Percentiles rank a stretch among this genome's conserved stretches.
These are phyloP conservation scores for Phlebopus sp. DNA, from an alignment of 1,284 basidiomycete species.

Conservation along the genomic window DNA sequence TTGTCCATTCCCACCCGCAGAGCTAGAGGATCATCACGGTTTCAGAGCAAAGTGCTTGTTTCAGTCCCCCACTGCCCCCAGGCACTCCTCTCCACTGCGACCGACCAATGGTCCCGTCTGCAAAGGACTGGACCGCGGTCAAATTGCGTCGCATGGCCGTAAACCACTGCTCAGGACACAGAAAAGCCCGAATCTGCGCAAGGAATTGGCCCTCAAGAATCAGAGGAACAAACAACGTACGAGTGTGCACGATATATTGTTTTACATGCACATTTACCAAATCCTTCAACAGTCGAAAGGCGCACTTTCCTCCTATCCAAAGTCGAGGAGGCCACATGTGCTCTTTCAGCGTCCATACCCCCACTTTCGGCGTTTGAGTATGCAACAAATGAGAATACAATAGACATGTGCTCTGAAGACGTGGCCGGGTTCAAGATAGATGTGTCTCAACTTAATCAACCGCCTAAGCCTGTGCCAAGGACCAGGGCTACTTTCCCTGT, in stretches of 20 bases:
- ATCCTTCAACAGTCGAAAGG: slow-evolving; percentile 53
- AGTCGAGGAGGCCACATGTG: slow-evolving; percentile 61
- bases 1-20: slow-evolving; percentile 51
- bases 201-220: slow-evolving; percentile 68
- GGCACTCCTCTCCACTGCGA: slow-evolving; percentile 52
- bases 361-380: slow-evolving; percentile 60
- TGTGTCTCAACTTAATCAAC: slow-evolving; percentile 42
- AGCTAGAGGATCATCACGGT: slow-evolving; percentile 41
- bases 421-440: slow-evolving; percentile 72
- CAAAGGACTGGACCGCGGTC: slow-evolving; percentile 58
- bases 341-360: slow-evolving; percentile 66
- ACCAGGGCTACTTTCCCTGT: slow-evolving; percentile 13
- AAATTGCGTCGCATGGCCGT: slow-evolving; percentile 59
- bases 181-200: slow-evolving; percentile 59
- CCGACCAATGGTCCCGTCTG: slow-evolving; percentile 38
- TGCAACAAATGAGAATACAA: slow-evolving; percentile 27
- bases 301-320: slow-evolving; percentile 73
- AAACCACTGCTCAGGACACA: slow-evolving; percentile 44
- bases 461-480: slow-evolving; percentile 9
- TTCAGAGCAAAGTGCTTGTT: slow-evolving; percentile 58
- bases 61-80: slow-evolving; percentile 49
- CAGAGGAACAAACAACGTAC: slow-evolving; percentile 74
- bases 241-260: slow-evolving; percentile 22
- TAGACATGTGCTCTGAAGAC: slow-evolving; percentile 33
- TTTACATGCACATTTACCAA: background rate